A percentile compares a stretch with the other conserved stretches of the same genome.
Evolutionary conservation across 2,329 filamentous ascomycete genomes (phyloP).

Genomic region (Stenocarpella maydis): DNA sequence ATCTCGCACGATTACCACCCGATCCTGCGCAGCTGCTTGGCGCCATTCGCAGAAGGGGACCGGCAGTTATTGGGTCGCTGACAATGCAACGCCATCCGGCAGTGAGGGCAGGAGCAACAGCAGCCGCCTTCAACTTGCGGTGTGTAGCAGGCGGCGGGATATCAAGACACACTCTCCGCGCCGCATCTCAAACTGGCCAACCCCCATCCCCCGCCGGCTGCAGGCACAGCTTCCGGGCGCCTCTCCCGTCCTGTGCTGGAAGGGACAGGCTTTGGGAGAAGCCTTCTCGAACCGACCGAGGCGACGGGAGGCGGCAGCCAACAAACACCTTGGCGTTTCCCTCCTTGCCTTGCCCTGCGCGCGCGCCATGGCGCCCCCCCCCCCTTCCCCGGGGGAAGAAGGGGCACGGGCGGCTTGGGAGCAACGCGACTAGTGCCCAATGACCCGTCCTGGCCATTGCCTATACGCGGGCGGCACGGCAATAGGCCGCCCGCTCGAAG

Average conservation of each 20-base stretch:
- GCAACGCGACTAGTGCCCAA: conserved; percentile 26
- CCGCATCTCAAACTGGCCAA: not conserved
- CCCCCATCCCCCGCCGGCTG: not conserved
- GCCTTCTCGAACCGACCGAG: conserved; percentile 15
- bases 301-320: conserved; percentile 14
- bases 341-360: not conserved
- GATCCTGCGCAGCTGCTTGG: conserved; percentile 12
- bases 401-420: not conserved
- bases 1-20: conserved; percentile 15
- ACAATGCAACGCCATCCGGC: not conserved
- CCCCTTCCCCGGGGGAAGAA: too few relatives aligned
- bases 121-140: conserved; percentile 1
- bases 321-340: not conserved
- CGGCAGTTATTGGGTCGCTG: conserved; percentile 4
- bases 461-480: conserved; percentile 21
- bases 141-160: conserved; percentile 2
- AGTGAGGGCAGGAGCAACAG: not conserved
- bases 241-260: not conserved
- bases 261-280: not conserved
- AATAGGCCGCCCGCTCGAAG: conserved; percentile 2
- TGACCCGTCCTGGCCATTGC: conserved; percentile 6
- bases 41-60: not conserved
- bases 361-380: not conserved
- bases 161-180: not conserved
- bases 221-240: conserved; percentile 11